Percentiles rank a stretch among this genome's conserved stretches.
Evolutionary conservation across 2,329 filamentous ascomycete species (phyloP).

Genomic region (Fusarium musae): DNA sequence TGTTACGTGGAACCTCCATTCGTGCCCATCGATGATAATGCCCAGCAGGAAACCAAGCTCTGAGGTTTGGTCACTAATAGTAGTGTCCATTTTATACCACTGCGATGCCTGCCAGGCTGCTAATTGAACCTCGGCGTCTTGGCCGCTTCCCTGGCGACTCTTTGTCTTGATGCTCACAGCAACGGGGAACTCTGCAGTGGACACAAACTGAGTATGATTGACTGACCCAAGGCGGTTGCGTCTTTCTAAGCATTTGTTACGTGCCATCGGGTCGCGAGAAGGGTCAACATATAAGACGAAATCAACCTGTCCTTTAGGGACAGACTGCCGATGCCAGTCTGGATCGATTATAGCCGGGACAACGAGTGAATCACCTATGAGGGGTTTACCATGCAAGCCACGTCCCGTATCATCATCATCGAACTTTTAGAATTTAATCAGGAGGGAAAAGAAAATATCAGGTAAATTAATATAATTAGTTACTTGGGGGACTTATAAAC

Average conservation of each 20-base stretch:
- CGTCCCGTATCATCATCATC: neutral
- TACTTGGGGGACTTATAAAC: neutral
- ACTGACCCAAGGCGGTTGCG: neutral
- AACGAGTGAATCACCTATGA: neutral
- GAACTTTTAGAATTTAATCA: neutral
- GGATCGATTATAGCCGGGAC: neutral
- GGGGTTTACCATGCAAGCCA: neutral
- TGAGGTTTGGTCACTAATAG: accelerated
- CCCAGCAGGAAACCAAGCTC: neutral
- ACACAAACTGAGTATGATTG: neutral
- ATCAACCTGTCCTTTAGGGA: neutral
- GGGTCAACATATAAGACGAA: neutral
- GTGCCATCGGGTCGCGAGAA: too few relatives aligned
- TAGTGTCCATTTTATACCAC: neutral
- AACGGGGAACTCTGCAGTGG: neutral
- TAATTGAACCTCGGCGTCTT: neutral
- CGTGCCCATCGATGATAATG: neutral
- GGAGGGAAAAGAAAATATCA: neutral
- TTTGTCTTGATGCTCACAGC: neutral
- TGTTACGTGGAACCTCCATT: neutral
- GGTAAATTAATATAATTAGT: neutral
- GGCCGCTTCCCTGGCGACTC: neutral
- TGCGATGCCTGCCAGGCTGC: neutral
- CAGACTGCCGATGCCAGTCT: neutral
- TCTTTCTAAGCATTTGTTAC: neutral